Evolutionary conservation across 441 rosid species (phyloP), one percentile per base, ranked within the genome.

Genomic region (Kokia cookei): DNA sequence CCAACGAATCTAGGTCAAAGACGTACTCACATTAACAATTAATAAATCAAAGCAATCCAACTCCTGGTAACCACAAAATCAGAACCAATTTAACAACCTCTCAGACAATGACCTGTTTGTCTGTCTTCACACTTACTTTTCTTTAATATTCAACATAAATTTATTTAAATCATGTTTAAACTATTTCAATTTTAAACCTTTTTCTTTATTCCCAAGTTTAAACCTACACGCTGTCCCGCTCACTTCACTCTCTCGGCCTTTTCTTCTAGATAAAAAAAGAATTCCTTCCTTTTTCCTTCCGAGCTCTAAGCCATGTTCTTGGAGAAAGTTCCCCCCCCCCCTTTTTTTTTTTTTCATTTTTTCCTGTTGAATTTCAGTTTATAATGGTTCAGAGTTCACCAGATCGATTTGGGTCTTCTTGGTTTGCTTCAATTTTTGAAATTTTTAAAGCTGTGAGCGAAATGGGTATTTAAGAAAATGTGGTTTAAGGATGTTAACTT

Each of bases 221-320:
- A 84, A 88, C 79, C 65, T 73, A 29, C 42, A 37, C 50, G 40
- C 64, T 63, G 76, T 83, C 89, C 92, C 94, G 92, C 92, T 81
- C 91, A 59, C 73, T 73, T 69, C 73, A 48, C 75, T 67, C 26
- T 45, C 3, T 58, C 54, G 7, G 43, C 43, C 43, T 40, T 40
- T 40, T 40, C 12, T 27, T 59, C 35, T 6, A 59, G 43, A 51
- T 17, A 51, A 51, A 6, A 5, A 15, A 51, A 19, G 50, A 11
- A 60, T 7, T 1, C 3, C 45, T 15, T n/a, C 62, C 32, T 67
- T 65, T 74, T 59, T 55, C 19, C 65, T 61, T 61, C 7, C 6
- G 17, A 62, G 45, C 86, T 55, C 85, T 62, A 59, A 75, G 73
- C 78, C 80, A 47, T 40, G 66, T 37, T 73, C 64, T 78, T 58